Evolutionary conservation across 768 basidiomycete species (phyloP).

Genomic region (Trametes cingulata): DNA sequence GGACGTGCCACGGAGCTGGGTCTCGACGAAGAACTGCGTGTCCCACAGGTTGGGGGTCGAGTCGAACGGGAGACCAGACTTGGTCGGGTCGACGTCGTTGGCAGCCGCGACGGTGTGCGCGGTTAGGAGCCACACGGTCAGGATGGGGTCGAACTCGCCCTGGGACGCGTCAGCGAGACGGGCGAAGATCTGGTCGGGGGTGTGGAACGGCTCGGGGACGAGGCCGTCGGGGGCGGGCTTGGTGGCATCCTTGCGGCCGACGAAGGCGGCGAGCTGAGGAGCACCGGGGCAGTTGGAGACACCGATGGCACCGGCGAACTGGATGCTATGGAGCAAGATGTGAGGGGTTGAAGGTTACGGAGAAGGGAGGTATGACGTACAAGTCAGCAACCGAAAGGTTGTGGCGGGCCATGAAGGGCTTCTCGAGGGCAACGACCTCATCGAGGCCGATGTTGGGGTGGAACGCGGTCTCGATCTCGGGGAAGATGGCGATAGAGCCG

Average conservation of each 20-base stretch:
- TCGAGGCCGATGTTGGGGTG: slow-evolving; percentile 37
- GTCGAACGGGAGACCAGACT: slow-evolving; percentile 27
- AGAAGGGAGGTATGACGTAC: background rate
- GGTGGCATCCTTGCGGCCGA: slow-evolving; percentile 28
- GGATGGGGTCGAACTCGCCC: slow-evolving; percentile 20
- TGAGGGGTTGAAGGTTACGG: background rate
- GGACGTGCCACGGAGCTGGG: slow-evolving; percentile 26
- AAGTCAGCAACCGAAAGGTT: slow-evolving; percentile 12
- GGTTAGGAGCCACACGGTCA: slow-evolving; percentile 23
- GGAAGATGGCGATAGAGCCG: slow-evolving; percentile 49
- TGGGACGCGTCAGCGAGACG: slow-evolving; percentile 20
- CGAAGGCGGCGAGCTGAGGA: slow-evolving; percentile 42
- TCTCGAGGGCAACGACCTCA: slow-evolving; percentile 11
- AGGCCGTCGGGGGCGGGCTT: slow-evolving; percentile 23
- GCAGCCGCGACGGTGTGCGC: slow-evolving; percentile 26
- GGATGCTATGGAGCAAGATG: slow-evolving; percentile 31
- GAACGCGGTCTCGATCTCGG: slow-evolving; percentile 41
- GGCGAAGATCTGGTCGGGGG: slow-evolving; percentile 22
- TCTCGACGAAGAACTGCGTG: slow-evolving; percentile 32
- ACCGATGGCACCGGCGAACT: slow-evolving; percentile 48
- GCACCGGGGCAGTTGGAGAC: slow-evolving; percentile 46
- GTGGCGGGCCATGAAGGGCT: slow-evolving; percentile 10
- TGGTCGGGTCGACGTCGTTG: slow-evolving; percentile 26
- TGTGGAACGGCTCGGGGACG: slow-evolving; percentile 28
- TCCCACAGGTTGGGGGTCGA: slow-evolving; percentile 30